These are phyloP conservation scores for Pyrenochaeta sp. DNA, from an alignment of 2,329 filamentous ascomycete genomes.

Conservation along the genomic window DNA sequence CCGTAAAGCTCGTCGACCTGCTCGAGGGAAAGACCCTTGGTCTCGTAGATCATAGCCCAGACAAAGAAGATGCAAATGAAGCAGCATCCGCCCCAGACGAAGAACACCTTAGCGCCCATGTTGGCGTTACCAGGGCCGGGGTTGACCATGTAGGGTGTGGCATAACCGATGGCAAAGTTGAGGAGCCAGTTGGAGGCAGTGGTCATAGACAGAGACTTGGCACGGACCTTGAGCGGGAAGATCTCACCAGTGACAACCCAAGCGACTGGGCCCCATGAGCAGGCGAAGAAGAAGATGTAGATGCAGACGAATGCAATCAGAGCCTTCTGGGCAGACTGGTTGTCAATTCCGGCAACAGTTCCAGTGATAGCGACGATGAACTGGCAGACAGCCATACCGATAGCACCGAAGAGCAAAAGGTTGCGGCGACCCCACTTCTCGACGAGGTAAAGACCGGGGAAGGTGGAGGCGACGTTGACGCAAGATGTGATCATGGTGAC, in stretches of 20 bases:
- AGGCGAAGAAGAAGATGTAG: constrained; percentile 83
- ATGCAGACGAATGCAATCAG: constrained; percentile 63
- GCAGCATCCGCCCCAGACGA: constrained; percentile 64
- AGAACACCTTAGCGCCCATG: constrained; percentile 66
- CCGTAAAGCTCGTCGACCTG: constrained; percentile 84
- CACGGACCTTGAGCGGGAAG: constrained; percentile 57
- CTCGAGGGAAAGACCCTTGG: constrained; percentile 78
- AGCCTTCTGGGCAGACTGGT: constrained; percentile 50
- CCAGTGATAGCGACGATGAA: constrained; percentile 54
- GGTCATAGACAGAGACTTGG: constrained; percentile 60
- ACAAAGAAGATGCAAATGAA: constrained; percentile 70
- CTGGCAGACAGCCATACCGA: constrained; percentile 69
- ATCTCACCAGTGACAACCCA: constrained; percentile 65
- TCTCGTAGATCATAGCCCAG: constrained; percentile 79
- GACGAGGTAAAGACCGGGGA: constrained; percentile 79
- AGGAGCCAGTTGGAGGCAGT: constrained; percentile 66
- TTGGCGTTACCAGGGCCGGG: constrained; percentile 67
- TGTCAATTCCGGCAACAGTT: constrained; percentile 47
- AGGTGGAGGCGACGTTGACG: constrained; percentile 79
- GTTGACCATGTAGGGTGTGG: constrained; percentile 77
- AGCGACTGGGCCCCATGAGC: constrained; percentile 78
- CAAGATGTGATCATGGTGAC: constrained; percentile 78
- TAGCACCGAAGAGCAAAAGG: constrained; percentile 76
- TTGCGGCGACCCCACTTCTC: constrained; percentile 80
- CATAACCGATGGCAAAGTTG: constrained; percentile 58